A percentile compares a stretch with the other conserved stretches of the same genome.
Evolutionary conservation across 495 filamentous ascomycete species (phyloP).

Genomic region (Aspergillus taichungensis): DNA sequence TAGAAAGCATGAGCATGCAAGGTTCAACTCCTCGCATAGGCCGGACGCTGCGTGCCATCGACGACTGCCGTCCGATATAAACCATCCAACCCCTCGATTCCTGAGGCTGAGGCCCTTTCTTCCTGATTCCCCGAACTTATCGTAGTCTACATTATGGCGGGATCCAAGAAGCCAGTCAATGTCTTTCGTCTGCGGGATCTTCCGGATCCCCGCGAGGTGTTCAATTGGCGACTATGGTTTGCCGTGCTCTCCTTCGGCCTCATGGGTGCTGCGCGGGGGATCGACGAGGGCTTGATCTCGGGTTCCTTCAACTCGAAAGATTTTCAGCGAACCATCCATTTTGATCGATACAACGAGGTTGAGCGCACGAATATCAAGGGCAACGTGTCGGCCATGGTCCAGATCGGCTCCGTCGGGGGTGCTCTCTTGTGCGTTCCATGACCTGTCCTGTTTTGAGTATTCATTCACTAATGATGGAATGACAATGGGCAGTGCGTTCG

Average conservation of each 20-base stretch:
- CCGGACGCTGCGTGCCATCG: too few species aligned
- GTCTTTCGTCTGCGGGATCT: slow-evolving; percentile 51
- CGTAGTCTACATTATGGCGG: slow-evolving; percentile 39
- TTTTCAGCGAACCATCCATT: slow-evolving; percentile 50
- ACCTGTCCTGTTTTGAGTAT: background rate
- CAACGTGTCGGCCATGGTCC: slow-evolving; percentile 66
- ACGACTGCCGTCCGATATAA: too few species aligned
- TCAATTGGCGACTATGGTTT: slow-evolving; percentile 60
- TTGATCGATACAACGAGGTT: slow-evolving; percentile 44
- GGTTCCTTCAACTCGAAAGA: slow-evolving; percentile 55
- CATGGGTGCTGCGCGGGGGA: slow-evolving; percentile 53
- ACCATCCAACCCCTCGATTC: too few species aligned
- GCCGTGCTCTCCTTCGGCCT: slow-evolving; percentile 59
- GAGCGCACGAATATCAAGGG: slow-evolving; percentile 53
- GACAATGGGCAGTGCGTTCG: slow-evolving; percentile 39
- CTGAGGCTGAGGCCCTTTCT: too few species aligned
- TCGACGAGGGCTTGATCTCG: slow-evolving; percentile 67
- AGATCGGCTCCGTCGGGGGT: slow-evolving; percentile 58
- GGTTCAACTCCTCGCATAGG: too few species aligned
- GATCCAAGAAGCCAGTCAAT: slow-evolving; percentile 57
- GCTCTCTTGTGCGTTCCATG: slow-evolving; percentile 43
- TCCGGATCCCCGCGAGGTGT: slow-evolving; percentile 47
- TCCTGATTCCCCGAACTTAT: too few species aligned
- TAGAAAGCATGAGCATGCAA: too few species aligned
- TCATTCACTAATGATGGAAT: background rate